Evolutionary conservation across 176 grass and related monocot genomes (phyloP), one percentile per base, ranked within the genome.

Genomic region (Urochloa ruziziensis): DNA sequence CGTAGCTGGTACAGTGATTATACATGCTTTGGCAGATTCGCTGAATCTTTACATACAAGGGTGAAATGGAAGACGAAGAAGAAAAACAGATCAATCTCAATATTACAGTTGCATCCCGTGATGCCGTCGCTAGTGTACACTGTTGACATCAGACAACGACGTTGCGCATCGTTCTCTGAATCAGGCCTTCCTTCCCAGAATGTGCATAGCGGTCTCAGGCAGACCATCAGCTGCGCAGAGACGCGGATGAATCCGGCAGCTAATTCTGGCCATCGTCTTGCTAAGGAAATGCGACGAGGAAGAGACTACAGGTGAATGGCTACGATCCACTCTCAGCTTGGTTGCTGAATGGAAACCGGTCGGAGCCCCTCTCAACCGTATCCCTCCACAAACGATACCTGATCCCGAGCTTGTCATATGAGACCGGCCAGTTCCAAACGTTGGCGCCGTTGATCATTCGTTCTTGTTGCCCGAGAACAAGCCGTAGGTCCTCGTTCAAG

Each of bases 401-500:
- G 36, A 99, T 62, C 32, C 93, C 97, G 12, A 99, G 92, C 86
- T 99, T 99, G 88, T 99, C 97, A 10, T 99, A 99, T 0, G 89
- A 94, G 12, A 96, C 93, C 0, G 96, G 96, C 83, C 62, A 89
- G 76, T 96, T 99, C 93, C 96, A 99, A 10, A 99, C 69, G 12
- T 99, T 96, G 46, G 87, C 96, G 0, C 96, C 96, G 43, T 86
- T 94, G 74, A 89, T 88, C 96, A 99, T 99, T 49, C 96, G 93
- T 21, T 99, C 96, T 86, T 99, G 96, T 58, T 96, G 96, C 47
- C 96, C 96, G 3, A 96, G 69, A 43, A 99, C 97, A 19, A 99
- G 80, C 63, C 97, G 79, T 19, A 99, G 87, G 64, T 99, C 97
- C 88, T 99, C 97, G 74, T 99, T 99, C 82, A 99, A 67, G 21